Evolutionary conservation across 169 alveolate species (phyloP), one percentile per base, ranked within the genome.

Genomic region (Babesia bigemina): DNA sequence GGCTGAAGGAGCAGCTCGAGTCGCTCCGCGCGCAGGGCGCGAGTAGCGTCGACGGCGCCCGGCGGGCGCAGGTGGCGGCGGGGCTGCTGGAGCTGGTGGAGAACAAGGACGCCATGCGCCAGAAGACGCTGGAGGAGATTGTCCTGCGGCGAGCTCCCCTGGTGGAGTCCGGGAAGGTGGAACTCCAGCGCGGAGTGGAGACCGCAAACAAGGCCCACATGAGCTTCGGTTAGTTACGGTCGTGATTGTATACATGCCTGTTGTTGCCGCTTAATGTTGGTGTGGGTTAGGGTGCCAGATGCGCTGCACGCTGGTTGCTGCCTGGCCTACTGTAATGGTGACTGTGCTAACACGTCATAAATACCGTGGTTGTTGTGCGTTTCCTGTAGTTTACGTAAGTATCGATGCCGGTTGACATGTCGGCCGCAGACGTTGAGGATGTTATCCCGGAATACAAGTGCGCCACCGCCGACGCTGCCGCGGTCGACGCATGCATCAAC

Each of bases 1-100:
- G 88, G 88, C 42, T 81, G 36, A 81, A 72, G 60, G 74, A 60
- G 50, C 83, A 81, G 70, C 74, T 81, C 16, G 84, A 72, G 57
- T 14, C 55, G n/a, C 26, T 53, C 19, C 45, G 67, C 16, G 13
- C 52, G 10, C 21, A 55, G 36, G 36, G 58, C 42, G 67, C 47
- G 24, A 19, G 44, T n/a, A 47, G 45, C 10, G 61, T 17, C 44
- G 55, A 67, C 12, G 69, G 49, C 12, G 76, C 65, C 4, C 52
- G 57, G 17, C 17, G 47, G 14, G 62, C 76, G 22, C 65, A 53
- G 42, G 52, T 70, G 11, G 88, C 84, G 0, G 33, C 65, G 39
- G 44, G 47, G 26, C 42, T 81, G 24, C 85, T 81, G 6, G 29
- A 70, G 16, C 53, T 81, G 29, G 44, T 81, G 44, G 77, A 71